Conservation (phyloP, 371 early-diverging fungal species). For the Vittaforma corneae region DNA sequence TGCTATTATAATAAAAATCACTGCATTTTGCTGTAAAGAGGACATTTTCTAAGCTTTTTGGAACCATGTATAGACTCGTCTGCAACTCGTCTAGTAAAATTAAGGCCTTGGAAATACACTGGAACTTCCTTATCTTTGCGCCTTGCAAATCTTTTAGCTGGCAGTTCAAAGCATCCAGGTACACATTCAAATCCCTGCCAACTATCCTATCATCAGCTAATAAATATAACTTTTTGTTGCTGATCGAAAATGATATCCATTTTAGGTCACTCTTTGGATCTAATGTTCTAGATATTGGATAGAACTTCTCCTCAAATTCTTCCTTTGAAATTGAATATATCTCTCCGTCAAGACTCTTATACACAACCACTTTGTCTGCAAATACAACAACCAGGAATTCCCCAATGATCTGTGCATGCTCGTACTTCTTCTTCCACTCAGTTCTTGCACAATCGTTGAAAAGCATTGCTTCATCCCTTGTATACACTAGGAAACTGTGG, state of each 20-base stretch:
- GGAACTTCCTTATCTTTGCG: background rate
- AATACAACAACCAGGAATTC: no score
- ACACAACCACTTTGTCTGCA: no score
- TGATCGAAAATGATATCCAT: background rate
- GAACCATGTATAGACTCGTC: background rate
- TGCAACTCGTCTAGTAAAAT: background rate
- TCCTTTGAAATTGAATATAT: no score
- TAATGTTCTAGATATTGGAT: no score
- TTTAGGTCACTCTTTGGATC: no score
- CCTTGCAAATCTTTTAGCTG: background rate
- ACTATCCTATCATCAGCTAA: background rate
- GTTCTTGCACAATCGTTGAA: no score
- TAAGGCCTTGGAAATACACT: background rate
- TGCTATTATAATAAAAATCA: background rate
- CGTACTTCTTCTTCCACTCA: no score
- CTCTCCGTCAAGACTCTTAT: no score
- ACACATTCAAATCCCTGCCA: background rate
- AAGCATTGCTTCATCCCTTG: no score
- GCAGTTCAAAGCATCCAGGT: slow-evolving; percentile 1
- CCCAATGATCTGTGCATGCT: no score
- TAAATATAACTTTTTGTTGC: background rate
- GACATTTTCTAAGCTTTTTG: background rate
- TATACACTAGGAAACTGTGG: no score
- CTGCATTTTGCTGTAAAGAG: background rate
- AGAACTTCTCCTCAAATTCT: no score